Base-by-base conservation (phyloP, 345 rosid genomes). In the Erucastrum elatum region DNA sequence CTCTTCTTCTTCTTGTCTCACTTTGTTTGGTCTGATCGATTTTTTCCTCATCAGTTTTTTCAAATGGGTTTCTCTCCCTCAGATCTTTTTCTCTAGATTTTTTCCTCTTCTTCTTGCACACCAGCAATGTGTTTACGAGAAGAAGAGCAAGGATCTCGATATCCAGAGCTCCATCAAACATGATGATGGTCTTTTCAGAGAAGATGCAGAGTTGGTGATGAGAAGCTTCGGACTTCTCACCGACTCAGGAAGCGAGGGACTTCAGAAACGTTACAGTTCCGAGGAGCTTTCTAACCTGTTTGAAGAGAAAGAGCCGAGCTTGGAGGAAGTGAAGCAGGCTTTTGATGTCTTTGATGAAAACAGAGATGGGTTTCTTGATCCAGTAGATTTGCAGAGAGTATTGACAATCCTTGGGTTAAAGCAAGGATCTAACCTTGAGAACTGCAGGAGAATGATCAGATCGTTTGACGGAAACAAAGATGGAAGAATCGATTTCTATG, bases 271-370 rank as follows among this genome's bases (percentile, higher is more conserved):
- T 5, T 80, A 81, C 69, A 76, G 79, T 69, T 70, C 83, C 13
- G 51, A 82, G 55, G 91, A 86, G 73, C 70, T 91, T 77, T 69
- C 84, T 0, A 74, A 77, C 84, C 53, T 91, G 81, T 91, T 94
- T 79, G 91, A 87, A 34, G 96, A 94, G 85, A 77, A 85, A 76
- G 96, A 89, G 82, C 94, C 94, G 0, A 91, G 98, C 75, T 70
- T 88, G 78, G 90, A 86, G 69, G 98, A 94, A 77, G 71, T 88
- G 73, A 91, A 87, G 82, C 88, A 86, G 75, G 88, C 94, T 74
- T 94, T 94, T 76, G 84, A 86, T 55, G 97, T 90, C 66, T 94
- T 90, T 82, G 97, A 94, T 86, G 84, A 78, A 77, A 89, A 94
- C 71, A 78, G 82, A 83, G 96, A 94, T 79, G 94, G 94, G 44